Percentiles rank a stretch among this genome's conserved stretches.
These are phyloP conservation scores for Linnemannia schmuckeri DNA, from an alignment of 192 early-diverging fungal genomes.

Conservation along the genomic window DNA sequence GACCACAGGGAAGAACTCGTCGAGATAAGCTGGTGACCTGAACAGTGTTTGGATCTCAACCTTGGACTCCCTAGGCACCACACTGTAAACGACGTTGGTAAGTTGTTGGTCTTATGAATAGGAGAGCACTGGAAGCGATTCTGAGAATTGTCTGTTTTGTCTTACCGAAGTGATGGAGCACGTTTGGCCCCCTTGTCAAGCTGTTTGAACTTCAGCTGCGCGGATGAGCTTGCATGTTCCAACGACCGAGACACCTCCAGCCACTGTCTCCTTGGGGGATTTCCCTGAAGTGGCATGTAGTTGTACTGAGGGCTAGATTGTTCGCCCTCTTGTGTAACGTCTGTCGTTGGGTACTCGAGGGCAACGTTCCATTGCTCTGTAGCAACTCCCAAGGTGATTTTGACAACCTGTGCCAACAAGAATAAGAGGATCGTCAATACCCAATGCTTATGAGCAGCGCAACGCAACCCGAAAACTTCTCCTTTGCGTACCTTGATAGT, in stretches of 20 bases:
- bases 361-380: slow-evolving; percentile 61
- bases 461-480: not conserved
- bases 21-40: slow-evolving; percentile 73
- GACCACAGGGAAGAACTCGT: slow-evolving; percentile 73
- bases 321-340: slow-evolving; percentile 37
- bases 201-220: slow-evolving; percentile 41
- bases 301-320: slow-evolving; percentile 7
- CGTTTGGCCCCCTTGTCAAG: slow-evolving; percentile 72
- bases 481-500: slow-evolving; percentile 68
- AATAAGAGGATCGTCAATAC: not conserved
- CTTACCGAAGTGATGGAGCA: slow-evolving; percentile 37
- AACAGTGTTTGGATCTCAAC: slow-evolving; percentile 67
- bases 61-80: slow-evolving; percentile 74
- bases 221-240: not conserved
- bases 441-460: too few relatives aligned
- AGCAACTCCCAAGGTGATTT: slow-evolving; percentile 59
- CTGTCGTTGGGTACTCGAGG: slow-evolving; percentile 56
- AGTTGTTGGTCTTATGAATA: not conserved
- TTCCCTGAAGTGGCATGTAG: slow-evolving; percentile 23
- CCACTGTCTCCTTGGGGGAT: slow-evolving; percentile 27
- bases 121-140: not conserved
- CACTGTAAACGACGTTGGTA: slow-evolving; percentile 30
- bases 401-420: slow-evolving; percentile 49
- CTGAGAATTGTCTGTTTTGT: not conserved
- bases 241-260: slow-evolving; percentile 14